Conservation (phyloP, 495 filamentous ascomycete species). For the Penicillium longicatenatum region DNA sequence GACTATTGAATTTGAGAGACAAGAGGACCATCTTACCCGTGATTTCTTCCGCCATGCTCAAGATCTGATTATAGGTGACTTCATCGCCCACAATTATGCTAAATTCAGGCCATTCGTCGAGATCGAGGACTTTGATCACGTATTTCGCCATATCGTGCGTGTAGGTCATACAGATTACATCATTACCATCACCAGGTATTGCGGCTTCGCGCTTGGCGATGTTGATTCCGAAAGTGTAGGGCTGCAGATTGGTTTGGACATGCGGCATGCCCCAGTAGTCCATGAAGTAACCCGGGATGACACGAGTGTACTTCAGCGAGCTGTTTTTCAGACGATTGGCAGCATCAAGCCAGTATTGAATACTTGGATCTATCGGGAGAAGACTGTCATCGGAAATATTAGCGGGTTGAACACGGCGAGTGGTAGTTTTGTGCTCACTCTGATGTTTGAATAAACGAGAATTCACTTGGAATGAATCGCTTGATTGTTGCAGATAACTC, state of each 20-base stretch:
- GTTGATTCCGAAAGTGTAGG: constrained; percentile 47
- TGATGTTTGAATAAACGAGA: constrained; percentile 41
- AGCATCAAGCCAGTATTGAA: constrained; percentile 38
- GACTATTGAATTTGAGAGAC: neutral
- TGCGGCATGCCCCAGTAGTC: constrained; percentile 57
- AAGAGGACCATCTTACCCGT: constrained; percentile 35
- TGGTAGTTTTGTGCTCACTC: constrained; percentile 23
- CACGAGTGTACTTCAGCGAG: constrained; percentile 48
- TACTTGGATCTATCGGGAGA: constrained; percentile 37
- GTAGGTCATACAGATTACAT: constrained; percentile 52
- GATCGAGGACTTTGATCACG: constrained; percentile 45
- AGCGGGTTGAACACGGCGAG: neutral
- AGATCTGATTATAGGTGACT: constrained; percentile 49
- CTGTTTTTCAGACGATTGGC: constrained; percentile 27
- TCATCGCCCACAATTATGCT: constrained; percentile 48
- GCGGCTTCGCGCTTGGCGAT: constrained; percentile 46
- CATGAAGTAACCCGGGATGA: constrained; percentile 55
- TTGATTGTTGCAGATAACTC: constrained; percentile 44
- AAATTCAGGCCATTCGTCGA: constrained; percentile 49
- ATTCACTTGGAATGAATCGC: constrained; percentile 54
- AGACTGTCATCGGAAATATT: constrained; percentile 20
- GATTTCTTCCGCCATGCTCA: constrained; percentile 47
- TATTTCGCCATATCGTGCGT: constrained; percentile 54
- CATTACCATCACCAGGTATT: constrained; percentile 55
- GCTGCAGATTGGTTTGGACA: constrained; percentile 42